Conservation (phyloP, 2,329 filamentous ascomycete species). For the Simplicillium sp. region DNA sequence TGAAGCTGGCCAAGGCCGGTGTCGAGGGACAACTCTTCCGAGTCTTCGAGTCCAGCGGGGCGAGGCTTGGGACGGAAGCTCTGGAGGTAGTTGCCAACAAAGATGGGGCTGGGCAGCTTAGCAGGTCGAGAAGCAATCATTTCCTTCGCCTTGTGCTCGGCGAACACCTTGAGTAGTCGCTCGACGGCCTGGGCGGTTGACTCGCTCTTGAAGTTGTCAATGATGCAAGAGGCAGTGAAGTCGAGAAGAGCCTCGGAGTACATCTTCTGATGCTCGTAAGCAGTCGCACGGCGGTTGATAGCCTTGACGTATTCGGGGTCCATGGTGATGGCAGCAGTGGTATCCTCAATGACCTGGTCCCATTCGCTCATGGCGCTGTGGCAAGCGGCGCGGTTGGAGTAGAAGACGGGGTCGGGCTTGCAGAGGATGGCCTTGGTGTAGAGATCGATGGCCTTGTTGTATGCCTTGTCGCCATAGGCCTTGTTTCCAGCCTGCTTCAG, state of each 20-base stretch:
- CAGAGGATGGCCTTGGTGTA: slow-evolving; percentile 95
- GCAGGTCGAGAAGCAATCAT: slow-evolving; percentile 79
- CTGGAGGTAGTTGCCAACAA: slow-evolving; percentile 97
- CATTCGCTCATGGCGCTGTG: slow-evolving; percentile 89
- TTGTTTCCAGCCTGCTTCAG: slow-evolving; percentile 95
- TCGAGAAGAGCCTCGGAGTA: slow-evolving; percentile 93
- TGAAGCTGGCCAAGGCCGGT: slow-evolving; percentile 80
- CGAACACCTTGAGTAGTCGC: slow-evolving; percentile 90
- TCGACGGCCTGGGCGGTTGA: slow-evolving; percentile 83
- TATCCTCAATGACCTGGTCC: slow-evolving; percentile 95
- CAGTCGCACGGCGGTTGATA: slow-evolving; percentile 89
- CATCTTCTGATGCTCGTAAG: slow-evolving; percentile 86
- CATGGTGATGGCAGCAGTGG: slow-evolving; percentile 85
- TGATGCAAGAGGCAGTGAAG: slow-evolving; percentile 98
- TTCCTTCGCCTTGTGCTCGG: slow-evolving; percentile 84
- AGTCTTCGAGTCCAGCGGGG: slow-evolving; percentile 74
- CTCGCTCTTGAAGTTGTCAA: slow-evolving; percentile 93
- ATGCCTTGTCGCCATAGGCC: slow-evolving; percentile 89
- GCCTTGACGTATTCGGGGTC: slow-evolving; percentile 97
- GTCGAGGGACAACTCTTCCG: slow-evolving; percentile 64
- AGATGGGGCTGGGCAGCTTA: slow-evolving; percentile 89
- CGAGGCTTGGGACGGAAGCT: slow-evolving; percentile 83
- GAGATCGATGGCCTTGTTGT: slow-evolving; percentile 84
- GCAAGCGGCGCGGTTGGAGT: slow-evolving; percentile 96
- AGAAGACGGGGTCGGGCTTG: slow-evolving; percentile 96